Conservation (phyloP, 2,329 filamentous ascomycete species). For the Xylaria digitata region DNA sequence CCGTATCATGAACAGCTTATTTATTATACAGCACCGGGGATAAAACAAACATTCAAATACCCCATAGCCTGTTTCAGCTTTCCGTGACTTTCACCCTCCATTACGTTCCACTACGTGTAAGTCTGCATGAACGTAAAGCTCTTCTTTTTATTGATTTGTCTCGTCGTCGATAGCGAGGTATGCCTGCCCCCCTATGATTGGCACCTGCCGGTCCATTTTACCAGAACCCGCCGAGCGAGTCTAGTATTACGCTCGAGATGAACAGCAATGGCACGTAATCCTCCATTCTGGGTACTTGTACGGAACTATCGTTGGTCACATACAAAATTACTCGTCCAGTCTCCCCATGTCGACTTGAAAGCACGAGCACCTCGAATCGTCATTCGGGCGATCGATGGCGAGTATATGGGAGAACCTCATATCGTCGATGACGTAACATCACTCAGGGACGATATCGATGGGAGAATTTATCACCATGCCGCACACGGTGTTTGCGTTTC, state of each 20-base stretch:
- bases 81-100: too few relatives aligned
- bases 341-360: conserved; percentile 39
- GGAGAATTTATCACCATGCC: conserved; percentile 35
- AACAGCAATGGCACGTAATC: conserved; percentile 15
- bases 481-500: conserved; percentile 45
- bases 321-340: conserved; percentile 42
- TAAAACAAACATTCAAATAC: neutral
- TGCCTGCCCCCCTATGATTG: neutral
- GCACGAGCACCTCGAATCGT: conserved; percentile 31
- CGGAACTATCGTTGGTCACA: conserved; percentile 43
- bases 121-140: neutral
- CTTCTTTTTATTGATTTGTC: neutral
- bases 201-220: neutral
- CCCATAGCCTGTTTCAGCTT: neutral
- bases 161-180: neutral
- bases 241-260: neutral
- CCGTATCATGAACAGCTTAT: neutral
- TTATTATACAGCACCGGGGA: neutral
- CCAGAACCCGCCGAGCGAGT: neutral
- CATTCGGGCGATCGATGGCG: conserved; percentile 40
- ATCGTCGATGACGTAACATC: conserved; percentile 29
- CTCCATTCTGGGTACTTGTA: conserved; percentile 37
- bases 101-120: neutral
- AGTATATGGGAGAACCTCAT: conserved; percentile 40
- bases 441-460: conserved; percentile 36